A percentile compares a stretch with the other conserved stretches of the same genome.
Evolutionary conservation across 2,329 filamentous ascomycete genomes (phyloP).

Genomic region (Fusarium sp.): DNA sequence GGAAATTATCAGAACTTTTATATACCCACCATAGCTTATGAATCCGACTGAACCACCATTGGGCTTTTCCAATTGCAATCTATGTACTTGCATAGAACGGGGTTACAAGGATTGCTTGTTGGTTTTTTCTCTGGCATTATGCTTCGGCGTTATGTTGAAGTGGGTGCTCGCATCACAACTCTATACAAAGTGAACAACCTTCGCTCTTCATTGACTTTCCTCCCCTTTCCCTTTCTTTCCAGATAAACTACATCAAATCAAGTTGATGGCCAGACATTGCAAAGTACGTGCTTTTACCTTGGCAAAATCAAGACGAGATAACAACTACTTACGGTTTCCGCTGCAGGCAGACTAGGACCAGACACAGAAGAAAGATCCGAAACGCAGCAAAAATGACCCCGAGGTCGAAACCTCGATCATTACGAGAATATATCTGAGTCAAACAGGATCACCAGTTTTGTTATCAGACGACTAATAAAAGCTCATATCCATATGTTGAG

Average conservation of each 20-base stretch:
- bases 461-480: not conserved
- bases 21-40: too few relatives aligned
- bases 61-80: not conserved
- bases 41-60: not conserved
- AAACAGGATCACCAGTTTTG: not conserved
- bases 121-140: constrained; percentile 32
- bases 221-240: too few relatives aligned
- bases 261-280: not conserved
- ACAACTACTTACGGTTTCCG: not conserved
- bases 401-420: not conserved
- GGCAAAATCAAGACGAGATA: not conserved
- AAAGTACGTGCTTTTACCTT: not conserved
- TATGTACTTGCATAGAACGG: not conserved
- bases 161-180: not conserved
- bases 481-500: not conserved
- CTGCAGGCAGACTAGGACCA: not conserved
- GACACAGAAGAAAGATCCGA: not conserved
- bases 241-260: not conserved
- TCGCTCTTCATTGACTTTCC: not conserved
- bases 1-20: too few relatives aligned
- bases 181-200: constrained; percentile 24
- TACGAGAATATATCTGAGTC: not conserved
- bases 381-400: not conserved
- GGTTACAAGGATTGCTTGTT: not conserved
- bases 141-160: constrained; percentile 40